These are phyloP conservation scores for Boletus pseudo-olivaceus DNA, from an alignment of 768 basidiomycete species.

Conservation along the genomic window DNA sequence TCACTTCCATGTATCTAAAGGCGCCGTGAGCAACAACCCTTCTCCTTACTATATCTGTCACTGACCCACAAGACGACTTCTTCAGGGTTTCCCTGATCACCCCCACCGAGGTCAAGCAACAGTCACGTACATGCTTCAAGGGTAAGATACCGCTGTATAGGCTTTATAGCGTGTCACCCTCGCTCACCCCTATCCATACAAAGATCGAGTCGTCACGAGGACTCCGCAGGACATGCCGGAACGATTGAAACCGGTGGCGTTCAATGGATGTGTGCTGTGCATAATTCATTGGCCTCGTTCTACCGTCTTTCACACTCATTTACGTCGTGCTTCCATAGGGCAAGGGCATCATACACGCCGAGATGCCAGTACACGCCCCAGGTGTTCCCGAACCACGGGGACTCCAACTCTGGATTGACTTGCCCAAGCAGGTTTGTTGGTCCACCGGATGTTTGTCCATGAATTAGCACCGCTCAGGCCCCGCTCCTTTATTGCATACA, in stretches of 20 bases:
- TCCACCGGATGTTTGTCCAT: neutral
- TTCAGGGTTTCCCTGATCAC: slow-evolving; percentile 88
- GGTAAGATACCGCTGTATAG: slow-evolving; percentile 37
- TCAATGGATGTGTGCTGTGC: slow-evolving; percentile 91
- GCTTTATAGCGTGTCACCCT: neutral
- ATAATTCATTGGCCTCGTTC: slow-evolving; percentile 18
- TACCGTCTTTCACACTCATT: neutral
- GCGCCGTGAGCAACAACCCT: slow-evolving; percentile 49
- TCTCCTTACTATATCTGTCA: neutral
- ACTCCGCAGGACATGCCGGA: slow-evolving; percentile 83
- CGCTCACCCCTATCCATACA: slow-evolving; percentile 18
- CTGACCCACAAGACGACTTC: neutral
- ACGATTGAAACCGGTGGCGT: slow-evolving; percentile 78
- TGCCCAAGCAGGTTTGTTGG: slow-evolving; percentile 58
- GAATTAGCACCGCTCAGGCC: slow-evolving; percentile 14
- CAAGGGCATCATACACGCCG: slow-evolving; percentile 75
- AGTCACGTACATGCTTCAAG: slow-evolving; percentile 87
- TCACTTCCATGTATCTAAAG: slow-evolving; percentile 69
- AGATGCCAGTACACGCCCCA: slow-evolving; percentile 80
- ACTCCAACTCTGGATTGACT: slow-evolving; percentile 84
- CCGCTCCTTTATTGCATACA: slow-evolving; percentile 33
- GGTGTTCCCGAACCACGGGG: slow-evolving; percentile 74
- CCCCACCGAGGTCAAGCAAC: slow-evolving; percentile 89
- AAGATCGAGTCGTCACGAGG: slow-evolving; percentile 78
- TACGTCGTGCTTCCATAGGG: slow-evolving; percentile 34